Evolutionary conservation across 331 rosid species (phyloP), one percentile per base, ranked within the genome.

Genomic region (Rosa hybrid): DNA sequence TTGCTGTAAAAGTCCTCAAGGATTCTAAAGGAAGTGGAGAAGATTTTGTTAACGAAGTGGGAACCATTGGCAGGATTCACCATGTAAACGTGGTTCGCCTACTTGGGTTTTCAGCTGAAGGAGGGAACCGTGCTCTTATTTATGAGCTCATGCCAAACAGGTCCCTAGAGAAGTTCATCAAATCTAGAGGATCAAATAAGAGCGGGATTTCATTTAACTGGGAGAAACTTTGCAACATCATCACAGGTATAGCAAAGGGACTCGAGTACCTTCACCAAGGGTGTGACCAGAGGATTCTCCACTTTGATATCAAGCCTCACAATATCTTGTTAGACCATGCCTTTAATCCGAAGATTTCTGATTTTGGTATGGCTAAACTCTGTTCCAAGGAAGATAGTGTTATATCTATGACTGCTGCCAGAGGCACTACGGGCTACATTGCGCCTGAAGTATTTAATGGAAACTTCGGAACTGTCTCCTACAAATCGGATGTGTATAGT

Each of bases 41-140:
- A 0, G 75, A 77, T 48, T 77, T 77, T 12, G 63, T 77, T 13
- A 77, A 77, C 4, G 81, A 77, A 67, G 81, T 67, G 64, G 81
- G 74, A 18, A 77, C 64, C 65, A 77, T 77, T 51, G 65, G 75
- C 39, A 67, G 64, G 34, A 77, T 67, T 65, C 65, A 64, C 23
- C 81, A 77, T n/a, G 50, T 77, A 7, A 77, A 77, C 1, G 74
- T 77, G 50, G 74, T 77, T 50, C 63, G 65, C 5, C 75, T 77
- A n/a, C 21, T 77, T 0, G 75, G 75, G 9, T 77, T 65, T 50
- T 50, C 74, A 12, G 73, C 65, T 3, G 75, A 77, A 34, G 63
- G 38, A 38, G 38, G 72, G 14, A 64, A 68, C 50, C 63, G 75
- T 48, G 75, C 74, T n/a, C 44, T 77, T n/a, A 34, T 77, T 67